Evolutionary conservation across 768 basidiomycete species (phyloP), one percentile per base, ranked within the genome.

Genomic region (Pleurotus sapidus): DNA sequence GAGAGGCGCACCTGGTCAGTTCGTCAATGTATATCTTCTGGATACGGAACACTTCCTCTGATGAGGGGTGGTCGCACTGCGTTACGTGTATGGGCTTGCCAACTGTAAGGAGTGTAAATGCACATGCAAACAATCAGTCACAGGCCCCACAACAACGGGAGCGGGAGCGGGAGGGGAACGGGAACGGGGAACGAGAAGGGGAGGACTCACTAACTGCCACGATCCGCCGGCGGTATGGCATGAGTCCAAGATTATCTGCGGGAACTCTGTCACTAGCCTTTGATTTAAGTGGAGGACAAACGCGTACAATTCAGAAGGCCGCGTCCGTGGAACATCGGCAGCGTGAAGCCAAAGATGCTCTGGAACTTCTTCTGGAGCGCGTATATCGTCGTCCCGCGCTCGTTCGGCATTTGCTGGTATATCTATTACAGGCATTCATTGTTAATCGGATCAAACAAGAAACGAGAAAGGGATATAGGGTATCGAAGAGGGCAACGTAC

Each of bases 261-360:
- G 15, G 23, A 4, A 49, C 11, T 56, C 42, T 27, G 18, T 15
- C 57, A 43, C 30, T 34, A 20, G 24, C 49, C 27, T 38, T 30
- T 12, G 14, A 3, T 14, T 46, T 17, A 4, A 20, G 9, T 34
- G 56, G 12, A 49, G 58, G 46, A 27, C 49, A 9, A 17, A 43
- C n/a, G 65, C 87, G 24, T 62, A 95, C 95, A 99, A 70, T 98
- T 99, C 61, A 98, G 79, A 55, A 99, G 71, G 11, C 96, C 96
- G 59, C 97, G 79, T 2, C 97, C 97, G 68, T 97, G 96, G 73
- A 99, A 99, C n/a, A 99, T 74, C 0, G 97, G 96, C 9, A 99
- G 73, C 0, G 96, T 99, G 69, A 98, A 99, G 4, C 96, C 96
- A 64, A 99, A 98, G 43, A 91, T 72, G 49, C 79, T 84, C 70